Conservation (phyloP, 2,329 filamentous ascomycete genomes). For the Colletotrichum tropicicola region DNA sequence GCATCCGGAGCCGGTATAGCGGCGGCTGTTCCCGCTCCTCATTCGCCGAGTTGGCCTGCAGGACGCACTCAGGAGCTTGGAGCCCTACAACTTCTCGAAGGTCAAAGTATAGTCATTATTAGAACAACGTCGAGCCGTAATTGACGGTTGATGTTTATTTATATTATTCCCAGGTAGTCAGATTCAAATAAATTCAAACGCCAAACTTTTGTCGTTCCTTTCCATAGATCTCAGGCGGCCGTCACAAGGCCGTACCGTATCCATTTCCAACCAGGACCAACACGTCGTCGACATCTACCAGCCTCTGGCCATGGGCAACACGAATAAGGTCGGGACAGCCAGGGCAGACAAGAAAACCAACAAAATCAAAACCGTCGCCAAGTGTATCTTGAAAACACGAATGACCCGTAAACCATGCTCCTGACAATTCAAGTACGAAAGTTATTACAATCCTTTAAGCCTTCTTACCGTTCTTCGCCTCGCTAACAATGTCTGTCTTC, state of each 20-base stretch:
- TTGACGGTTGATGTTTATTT: neutral
- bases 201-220: neutral
- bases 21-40: neutral
- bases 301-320: neutral
- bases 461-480: slow-evolving; percentile 37
- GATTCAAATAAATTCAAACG: neutral
- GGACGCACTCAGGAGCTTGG: neutral
- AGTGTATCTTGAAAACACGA: neutral
- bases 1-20: slow-evolving; percentile 7
- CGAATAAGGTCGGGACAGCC: neutral
- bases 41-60: neutral
- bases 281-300: too few species aligned
- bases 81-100: neutral
- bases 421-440: neutral
- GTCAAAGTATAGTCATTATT: neutral
- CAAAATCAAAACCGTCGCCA: neutral
- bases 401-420: neutral
- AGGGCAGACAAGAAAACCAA: neutral
- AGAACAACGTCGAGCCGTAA: neutral
- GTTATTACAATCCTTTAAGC: neutral
- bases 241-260: neutral
- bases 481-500: slow-evolving; percentile 45
- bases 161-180: neutral
- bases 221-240: neutral
- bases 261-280: too few species aligned